phyloP scores from a whole-genome alignment of 2,329 filamentous ascomycete genomes.

The Ceratocystiopsis sp. region DNA sequence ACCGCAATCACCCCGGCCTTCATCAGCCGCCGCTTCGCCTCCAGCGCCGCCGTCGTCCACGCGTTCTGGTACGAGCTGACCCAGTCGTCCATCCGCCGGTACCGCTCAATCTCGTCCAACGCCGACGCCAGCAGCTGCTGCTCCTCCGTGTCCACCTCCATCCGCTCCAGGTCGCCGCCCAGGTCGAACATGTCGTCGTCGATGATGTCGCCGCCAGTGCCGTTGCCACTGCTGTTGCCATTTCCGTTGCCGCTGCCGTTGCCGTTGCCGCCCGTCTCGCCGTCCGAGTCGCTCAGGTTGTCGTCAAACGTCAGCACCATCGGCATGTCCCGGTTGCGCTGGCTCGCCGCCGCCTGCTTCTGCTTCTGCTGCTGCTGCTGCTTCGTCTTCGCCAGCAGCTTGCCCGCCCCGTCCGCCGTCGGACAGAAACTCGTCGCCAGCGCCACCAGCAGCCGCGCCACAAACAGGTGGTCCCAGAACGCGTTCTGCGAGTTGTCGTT shows the following conservation, averaged over 20 bases:
- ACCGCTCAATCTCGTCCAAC: conserved; percentile 47
- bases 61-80: conserved; percentile 51
- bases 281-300: conserved; percentile 6
- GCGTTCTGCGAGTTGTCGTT: conserved; percentile 89
- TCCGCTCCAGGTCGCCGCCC: conserved; percentile 24
- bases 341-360: not conserved
- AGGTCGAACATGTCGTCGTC: conserved; percentile 17
- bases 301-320: conserved; percentile 20
- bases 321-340: conserved; percentile 6
- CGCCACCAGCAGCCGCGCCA: conserved; percentile 57
- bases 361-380: not conserved
- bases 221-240: not conserved
- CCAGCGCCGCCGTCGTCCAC: conserved; percentile 44
- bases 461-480: conserved; percentile 79
- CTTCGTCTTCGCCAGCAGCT: conserved; percentile 7
- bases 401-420: conserved; percentile 13
- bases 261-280: not conserved
- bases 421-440: conserved; percentile 42
- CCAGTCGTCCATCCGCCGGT: conserved; percentile 52
- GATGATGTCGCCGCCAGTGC: conserved; percentile 4
- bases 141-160: conserved; percentile 17
- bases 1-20: conserved; percentile 42
- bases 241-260: conserved; percentile 8
- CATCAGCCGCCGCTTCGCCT: conserved; percentile 46
- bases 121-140: conserved; percentile 32